phyloP scores from a whole-genome alignment of 129 eudicot species.

The Centrapalus pauciflorus region DNA sequence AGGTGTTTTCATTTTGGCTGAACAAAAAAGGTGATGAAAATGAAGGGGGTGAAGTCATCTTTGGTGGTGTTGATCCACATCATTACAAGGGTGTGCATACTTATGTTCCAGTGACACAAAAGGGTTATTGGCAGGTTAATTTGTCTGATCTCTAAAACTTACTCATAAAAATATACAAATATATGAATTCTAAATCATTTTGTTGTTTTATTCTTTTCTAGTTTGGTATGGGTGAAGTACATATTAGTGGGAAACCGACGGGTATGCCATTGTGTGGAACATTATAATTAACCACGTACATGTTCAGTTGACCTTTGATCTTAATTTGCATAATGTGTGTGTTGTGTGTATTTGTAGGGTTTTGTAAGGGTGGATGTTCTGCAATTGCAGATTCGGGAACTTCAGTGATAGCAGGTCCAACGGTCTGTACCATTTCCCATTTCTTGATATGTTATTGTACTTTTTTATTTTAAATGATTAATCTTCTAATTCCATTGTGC shows the following conservation, averaged over 20 bases:
- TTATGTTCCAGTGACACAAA: conserved; percentile 37
- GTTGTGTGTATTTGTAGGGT: conserved; percentile 31
- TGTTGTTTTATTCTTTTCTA: conserved; percentile 1
- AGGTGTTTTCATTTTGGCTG: conserved; percentile 36
- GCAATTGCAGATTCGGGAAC: conserved; percentile 85
- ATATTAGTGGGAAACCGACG: conserved; percentile 41
- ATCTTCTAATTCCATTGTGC: not conserved
- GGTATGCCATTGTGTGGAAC: conserved; percentile 26
- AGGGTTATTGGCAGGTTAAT: conserved; percentile 90
- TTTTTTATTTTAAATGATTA: too few relatives aligned
- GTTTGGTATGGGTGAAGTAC: conserved; percentile 69
- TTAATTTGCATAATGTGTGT: not conserved
- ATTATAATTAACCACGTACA: not conserved
- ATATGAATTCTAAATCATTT: not conserved
- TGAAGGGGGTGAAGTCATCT: conserved; percentile 36
- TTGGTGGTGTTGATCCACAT: conserved; percentile 35
- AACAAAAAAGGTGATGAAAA: conserved; percentile 7
- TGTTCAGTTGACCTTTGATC: not conserved
- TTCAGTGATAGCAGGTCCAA: conserved; percentile 78
- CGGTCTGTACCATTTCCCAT: conserved; percentile 40
- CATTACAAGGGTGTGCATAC: conserved; percentile 38
- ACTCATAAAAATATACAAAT: not conserved
- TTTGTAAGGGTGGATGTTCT: conserved; percentile 60
- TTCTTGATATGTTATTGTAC: not conserved
- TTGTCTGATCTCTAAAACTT: not conserved